Evolutionary conservation across 2,329 filamentous ascomycete species (phyloP), one percentile per base, ranked within the genome.

Genomic region (Cercospora sp.): DNA sequence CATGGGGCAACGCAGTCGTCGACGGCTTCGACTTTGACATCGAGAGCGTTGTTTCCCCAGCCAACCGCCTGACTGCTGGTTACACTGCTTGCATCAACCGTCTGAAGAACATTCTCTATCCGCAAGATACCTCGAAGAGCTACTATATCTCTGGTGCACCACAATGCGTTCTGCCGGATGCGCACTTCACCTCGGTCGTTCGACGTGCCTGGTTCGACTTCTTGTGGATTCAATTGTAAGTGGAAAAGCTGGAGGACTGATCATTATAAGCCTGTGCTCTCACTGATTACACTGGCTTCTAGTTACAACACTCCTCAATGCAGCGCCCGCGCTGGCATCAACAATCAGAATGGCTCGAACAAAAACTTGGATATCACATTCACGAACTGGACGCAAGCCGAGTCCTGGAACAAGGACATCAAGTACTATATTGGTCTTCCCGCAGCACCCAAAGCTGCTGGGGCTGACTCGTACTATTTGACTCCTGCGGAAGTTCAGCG

Each of bases 1-100:
- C 84, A 13, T 84, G 85, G 67, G 83, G 83, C 31, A 74, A 80
- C 66, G 80, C 81, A 28, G 75, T 81, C 3, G 81, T 87, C 33
- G 83, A 87, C 71, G 83, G 84, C 16, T 86, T 82, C 73, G 84
- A 86, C 71, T 82, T 85, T 63, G 84, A 86, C 66, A 80, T 85
- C 42, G 84, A 85, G 75, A 72, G 70, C 66, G 28, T 68, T n/a
- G 73, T 74, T 55, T 72, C 65, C 23, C 70, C 72, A 12, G 67
- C 67, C 65, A 75, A 75, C 51, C 80, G 79, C 66, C 72, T 75
- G 69, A 79, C 73, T 48, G 75, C 74, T 67, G 74, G 51, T 75
- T 80, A 70, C 77, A 80, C 78, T 28, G 76, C 77, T 60, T 81
- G 87, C 78, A 81, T 86, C 72, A 79, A 82, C 65, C 80, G 78